phyloP scores from a whole-genome alignment of 768 basidiomycete species.

The Russula sp. region DNA sequence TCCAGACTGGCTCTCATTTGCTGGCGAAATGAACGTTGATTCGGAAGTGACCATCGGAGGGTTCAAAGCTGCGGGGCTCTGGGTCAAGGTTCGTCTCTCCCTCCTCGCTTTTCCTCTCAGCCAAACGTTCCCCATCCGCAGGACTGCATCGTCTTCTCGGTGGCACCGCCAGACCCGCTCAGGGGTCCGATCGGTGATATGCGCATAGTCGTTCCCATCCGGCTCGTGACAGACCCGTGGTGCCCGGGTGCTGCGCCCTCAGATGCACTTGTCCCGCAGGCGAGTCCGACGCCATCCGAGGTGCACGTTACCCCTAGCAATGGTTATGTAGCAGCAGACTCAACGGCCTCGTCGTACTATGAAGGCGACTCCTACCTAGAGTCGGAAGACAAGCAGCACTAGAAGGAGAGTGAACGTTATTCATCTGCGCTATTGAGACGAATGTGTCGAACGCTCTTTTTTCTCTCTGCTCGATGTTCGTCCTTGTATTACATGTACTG shows the following conservation, averaged over 20 bases:
- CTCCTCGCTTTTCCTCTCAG: no score
- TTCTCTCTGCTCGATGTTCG: neutral
- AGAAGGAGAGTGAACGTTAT: neutral
- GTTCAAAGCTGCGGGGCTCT: constrained; percentile 60
- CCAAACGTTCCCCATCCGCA: constrained; percentile 25
- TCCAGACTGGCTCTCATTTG: constrained; percentile 53
- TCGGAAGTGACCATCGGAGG: constrained; percentile 47
- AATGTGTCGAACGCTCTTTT: neutral
- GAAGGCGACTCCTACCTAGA: neutral
- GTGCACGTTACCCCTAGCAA: neutral
- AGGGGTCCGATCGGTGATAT: constrained; percentile 55
- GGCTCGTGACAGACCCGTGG: constrained; percentile 59
- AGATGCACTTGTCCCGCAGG: constrained; percentile 21
- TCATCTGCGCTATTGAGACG: neutral
- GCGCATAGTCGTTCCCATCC: constrained; percentile 56
- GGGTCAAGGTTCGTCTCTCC: constrained; percentile 46
- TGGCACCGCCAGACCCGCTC: constrained; percentile 50
- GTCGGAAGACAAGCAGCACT: neutral
- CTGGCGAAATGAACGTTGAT: constrained; percentile 54
- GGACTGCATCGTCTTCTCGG: constrained; percentile 62
- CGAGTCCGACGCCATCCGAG: constrained; percentile 13
- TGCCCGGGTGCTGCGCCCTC: constrained; percentile 24
- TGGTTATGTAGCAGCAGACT: no score
- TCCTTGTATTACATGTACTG: neutral
- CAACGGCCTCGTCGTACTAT: neutral